Evolutionary conservation across 768 basidiomycete genomes (phyloP), one percentile per base, ranked within the genome.

Genomic region (Tylopilus felleus): DNA sequence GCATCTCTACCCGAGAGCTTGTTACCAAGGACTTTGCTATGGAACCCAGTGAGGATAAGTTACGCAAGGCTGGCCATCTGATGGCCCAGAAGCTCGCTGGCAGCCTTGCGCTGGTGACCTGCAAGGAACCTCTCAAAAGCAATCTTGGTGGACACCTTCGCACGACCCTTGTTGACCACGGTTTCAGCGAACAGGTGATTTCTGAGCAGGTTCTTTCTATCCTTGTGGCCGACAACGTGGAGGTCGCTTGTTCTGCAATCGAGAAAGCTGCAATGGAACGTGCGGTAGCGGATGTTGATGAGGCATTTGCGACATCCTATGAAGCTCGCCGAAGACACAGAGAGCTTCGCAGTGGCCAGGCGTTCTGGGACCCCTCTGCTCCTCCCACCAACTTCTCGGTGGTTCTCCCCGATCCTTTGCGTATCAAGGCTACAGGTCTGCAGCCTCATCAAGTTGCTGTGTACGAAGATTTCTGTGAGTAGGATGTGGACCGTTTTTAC

Each of bases 81-180:
- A 98, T 98, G 95, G 95, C 94, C 2, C 93, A 93, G 72, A 96
- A 93, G 68, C 82, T 99, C 48, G 97, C 97, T 16, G 95, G 96
- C 38, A 95, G 91, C 61, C 81, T 99, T 45, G 97, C 97, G 23
- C 75, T 98, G 50, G 97, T 99, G 16, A 98, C 97, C 17, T 98
- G 96, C 79, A 98, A 98, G 69, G 97, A 99, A 64, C 95, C 96
- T 1, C 72, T 99, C 53, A 87, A 93, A 65, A 90, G 88, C 67
- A 95, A 97, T 70, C 84, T 98, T 63, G 85, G 88, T 17, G 86
- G 82, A 49, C 93, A 96, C 65, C 77, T 98, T 29, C 86, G 94
- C n/a, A 83, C 85, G 42, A 82, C 86, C 60, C 72, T 99, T 50
- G 75, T 77, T 25, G 93, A 96, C 42, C 88, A 91, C 63, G 96